A percentile compares a stretch with the other conserved stretches of the same genome.
These are phyloP conservation scores for Leccinum arenicola DNA, from an alignment of 768 basidiomycete species.

Conservation along the genomic window DNA sequence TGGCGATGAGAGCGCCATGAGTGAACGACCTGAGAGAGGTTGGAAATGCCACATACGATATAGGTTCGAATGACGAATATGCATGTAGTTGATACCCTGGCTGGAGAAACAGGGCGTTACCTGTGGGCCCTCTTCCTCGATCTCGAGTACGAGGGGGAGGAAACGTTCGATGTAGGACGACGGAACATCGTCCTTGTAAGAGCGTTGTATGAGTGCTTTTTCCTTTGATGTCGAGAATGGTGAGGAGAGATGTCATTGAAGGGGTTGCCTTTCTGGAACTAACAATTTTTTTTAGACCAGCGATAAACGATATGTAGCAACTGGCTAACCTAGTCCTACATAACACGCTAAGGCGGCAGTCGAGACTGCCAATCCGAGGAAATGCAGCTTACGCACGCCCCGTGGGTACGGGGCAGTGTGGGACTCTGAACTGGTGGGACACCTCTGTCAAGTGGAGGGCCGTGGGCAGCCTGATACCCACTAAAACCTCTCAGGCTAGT, in stretches of 20 bases:
- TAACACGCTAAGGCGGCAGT: too few relatives aligned
- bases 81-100: constrained; percentile 97
- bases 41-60: constrained; percentile 58
- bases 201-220: constrained; percentile 94
- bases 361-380: too few relatives aligned
- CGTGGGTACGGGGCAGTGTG: too few relatives aligned
- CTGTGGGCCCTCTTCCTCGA: constrained; percentile 96
- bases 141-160: constrained; percentile 87
- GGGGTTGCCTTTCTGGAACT: constrained; percentile 14
- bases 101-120: constrained; percentile 95
- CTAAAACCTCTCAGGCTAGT: too few relatives aligned
- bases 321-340: too few relatives aligned
- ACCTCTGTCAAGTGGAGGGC: too few relatives aligned
- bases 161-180: constrained; percentile 89
- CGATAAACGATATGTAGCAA: too few relatives aligned
- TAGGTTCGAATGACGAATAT: constrained; percentile 92
- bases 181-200: constrained; percentile 95
- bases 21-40: neutral
- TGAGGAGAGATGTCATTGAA: constrained; percentile 66
- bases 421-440: too few relatives aligned
- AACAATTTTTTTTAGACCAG: too few relatives aligned
- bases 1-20: neutral
- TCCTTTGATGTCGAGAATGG: constrained; percentile 97
- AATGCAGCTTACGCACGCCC: too few relatives aligned
- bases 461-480: too few relatives aligned